phyloP scores from a whole-genome alignment of 1,284 basidiomycete species.

The Somion occarium region DNA sequence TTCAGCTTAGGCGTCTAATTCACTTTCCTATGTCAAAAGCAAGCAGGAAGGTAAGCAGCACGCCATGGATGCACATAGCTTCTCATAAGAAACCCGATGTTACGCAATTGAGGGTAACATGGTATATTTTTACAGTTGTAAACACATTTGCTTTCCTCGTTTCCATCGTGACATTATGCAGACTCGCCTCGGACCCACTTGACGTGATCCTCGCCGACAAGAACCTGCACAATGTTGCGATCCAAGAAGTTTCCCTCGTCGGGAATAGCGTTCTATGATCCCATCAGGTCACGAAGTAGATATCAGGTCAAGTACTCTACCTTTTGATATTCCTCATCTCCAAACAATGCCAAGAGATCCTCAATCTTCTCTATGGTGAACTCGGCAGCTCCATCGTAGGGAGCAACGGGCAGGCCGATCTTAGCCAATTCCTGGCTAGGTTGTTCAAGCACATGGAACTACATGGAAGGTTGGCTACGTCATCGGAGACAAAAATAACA shows the following conservation, averaged over 20 bases:
- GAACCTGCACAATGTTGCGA: constrained; percentile 1
- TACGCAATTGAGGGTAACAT: too few relatives aligned
- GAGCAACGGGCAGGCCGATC: constrained; percentile 3
- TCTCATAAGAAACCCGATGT: too few relatives aligned
- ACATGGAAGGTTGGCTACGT: too few relatives aligned
- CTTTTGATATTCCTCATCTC: constrained; percentile 5
- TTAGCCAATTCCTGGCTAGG: not conserved
- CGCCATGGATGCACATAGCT: too few relatives aligned
- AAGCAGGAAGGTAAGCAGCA: too few relatives aligned
- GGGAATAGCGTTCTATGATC: constrained; percentile 4
- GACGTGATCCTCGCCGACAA: constrained; percentile 7
- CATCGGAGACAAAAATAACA: not conserved
- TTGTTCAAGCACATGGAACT: constrained; percentile 6
- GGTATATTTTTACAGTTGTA: too few relatives aligned
- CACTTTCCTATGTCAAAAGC: too few relatives aligned
- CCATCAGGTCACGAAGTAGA: not conserved
- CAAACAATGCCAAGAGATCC: constrained; percentile 7
- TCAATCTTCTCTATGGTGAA: constrained; percentile 6
- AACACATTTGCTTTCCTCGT: too few relatives aligned
- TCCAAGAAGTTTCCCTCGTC: constrained; percentile 8
- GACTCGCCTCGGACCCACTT: too few relatives aligned
- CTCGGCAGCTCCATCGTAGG: constrained; percentile 8
- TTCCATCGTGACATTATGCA: too few relatives aligned
- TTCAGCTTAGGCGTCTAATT: too few relatives aligned
- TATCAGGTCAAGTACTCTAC: not conserved